A percentile compares a stretch with the other conserved stretches of the same genome.
phyloP scores from a whole-genome alignment of 106 monocot species.

The Acanthochlamys bracteata region DNA sequence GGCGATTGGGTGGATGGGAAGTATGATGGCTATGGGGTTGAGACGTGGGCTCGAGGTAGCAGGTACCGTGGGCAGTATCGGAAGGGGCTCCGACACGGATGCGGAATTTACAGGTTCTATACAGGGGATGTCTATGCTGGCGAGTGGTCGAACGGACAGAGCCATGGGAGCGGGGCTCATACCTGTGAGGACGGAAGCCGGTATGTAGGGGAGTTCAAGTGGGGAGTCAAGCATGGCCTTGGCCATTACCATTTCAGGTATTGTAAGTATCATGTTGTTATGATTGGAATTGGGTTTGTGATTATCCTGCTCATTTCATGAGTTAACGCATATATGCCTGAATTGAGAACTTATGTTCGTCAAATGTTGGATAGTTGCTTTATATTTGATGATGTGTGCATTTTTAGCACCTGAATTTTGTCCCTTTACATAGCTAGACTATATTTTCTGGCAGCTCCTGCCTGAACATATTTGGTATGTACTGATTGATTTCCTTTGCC shows the following conservation, averaged over 20 bases:
- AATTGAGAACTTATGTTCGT: too few species aligned
- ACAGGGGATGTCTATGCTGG: constrained; percentile 37
- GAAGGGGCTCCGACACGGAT: constrained; percentile 25
- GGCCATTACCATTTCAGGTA: constrained; percentile 46
- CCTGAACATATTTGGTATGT: too few species aligned
- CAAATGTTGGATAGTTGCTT: too few species aligned
- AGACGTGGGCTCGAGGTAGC: constrained; percentile 35
- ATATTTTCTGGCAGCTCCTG: too few species aligned
- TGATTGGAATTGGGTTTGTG: too few species aligned
- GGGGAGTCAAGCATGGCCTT: constrained; percentile 50
- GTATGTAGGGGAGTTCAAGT: constrained; percentile 45
- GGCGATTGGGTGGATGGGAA: constrained; percentile 43
- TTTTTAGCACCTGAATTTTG: too few species aligned
- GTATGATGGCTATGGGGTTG: constrained; percentile 44
- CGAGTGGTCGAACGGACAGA: constrained; percentile 34
- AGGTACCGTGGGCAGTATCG: constrained; percentile 34
- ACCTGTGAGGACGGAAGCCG: constrained; percentile 35
- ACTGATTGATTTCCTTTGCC: too few species aligned
- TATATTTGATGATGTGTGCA: too few species aligned
- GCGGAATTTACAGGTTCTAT: constrained; percentile 29
- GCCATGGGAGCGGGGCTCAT: constrained; percentile 29
- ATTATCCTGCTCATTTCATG: too few species aligned
- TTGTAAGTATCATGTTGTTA: constrained; percentile 6
- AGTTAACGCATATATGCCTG: constrained; percentile 54
- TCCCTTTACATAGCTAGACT: too few species aligned